Conservation (phyloP, 305 asterid species). For the Fraxinus albicans region DNA sequence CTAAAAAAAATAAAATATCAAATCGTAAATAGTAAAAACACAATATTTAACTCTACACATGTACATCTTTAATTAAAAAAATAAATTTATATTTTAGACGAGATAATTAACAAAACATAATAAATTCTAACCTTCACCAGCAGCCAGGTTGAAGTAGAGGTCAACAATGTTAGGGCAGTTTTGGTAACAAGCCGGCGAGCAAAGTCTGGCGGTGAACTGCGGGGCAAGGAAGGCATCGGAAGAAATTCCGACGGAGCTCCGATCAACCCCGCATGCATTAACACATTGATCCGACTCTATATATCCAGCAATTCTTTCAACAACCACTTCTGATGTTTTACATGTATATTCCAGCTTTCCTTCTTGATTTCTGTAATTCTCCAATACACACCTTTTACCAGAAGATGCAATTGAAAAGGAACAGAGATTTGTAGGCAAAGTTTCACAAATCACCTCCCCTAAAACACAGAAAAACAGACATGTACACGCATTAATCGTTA, state of each 20-base stretch:
- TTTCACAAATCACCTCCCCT: conserved; percentile 75
- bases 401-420: conserved; percentile 73
- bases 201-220: conserved; percentile 48
- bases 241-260: conserved; percentile 58
- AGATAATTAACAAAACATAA: neutral
- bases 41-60: neutral
- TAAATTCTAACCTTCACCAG: conserved; percentile 60
- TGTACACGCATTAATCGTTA: neutral
- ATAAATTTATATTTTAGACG: neutral
- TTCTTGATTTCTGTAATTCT: neutral
- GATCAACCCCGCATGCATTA: conserved; percentile 59
- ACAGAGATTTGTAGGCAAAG: conserved; percentile 51
- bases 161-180: conserved; percentile 69
- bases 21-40: neutral
- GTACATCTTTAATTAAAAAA: neutral
- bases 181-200: conserved; percentile 60
- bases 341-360: conserved; percentile 5
- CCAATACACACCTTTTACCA: neutral
- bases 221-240: conserved; percentile 58
- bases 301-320: conserved; percentile 49
- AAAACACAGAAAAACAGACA: neutral
- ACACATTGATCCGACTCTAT: conserved; percentile 68
- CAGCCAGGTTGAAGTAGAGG: conserved; percentile 70
- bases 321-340: conserved; percentile 66
- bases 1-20: neutral